Base-by-base conservation (phyloP, 2,329 filamentous ascomycete genomes). In the Colletotrichum camelliae region DNA sequence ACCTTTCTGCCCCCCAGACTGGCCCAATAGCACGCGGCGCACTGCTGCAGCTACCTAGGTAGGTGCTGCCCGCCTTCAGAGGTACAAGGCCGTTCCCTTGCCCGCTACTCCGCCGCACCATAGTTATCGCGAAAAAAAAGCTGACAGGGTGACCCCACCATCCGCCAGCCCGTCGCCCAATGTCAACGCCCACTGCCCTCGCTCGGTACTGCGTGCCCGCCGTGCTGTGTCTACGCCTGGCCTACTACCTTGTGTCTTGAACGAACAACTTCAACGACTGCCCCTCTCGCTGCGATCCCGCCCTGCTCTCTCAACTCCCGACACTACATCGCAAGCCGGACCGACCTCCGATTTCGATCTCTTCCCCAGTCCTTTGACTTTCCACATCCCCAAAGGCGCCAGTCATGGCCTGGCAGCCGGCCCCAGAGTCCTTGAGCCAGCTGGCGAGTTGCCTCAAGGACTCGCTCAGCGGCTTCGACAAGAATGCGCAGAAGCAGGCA, bases 391-490 rank as follows among this genome's bases (percentile, higher is more conserved):
- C 39, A 77, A 76, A 78, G 80, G 79, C 78, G 76, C 77, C 81
- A 82, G 86, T 82, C 84, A 98, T 98, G 96, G 92, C 93, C 86
- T 99, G 97, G 97, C 95, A 98, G 88, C 97, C 97, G 77, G 90
- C 94, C 82, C 92, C 94, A 81, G 95, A 96, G 89, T 95, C 94
- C 84, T 89, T 99, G 89, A 91, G 91, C 89, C 96, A 98, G 90
- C 92, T 99, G 79, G 94, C 95, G 80, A 91, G 93, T 82, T 98
- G 93, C 86, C 91, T 99, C 82, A 95, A 93, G 87, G 96, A 98
- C 88, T 98, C 97, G 60, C 89, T 98, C 81, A 97, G 95, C 84
- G 94, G 94, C 80, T 93, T 94, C 83, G 92, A 98, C 86, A 93
- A 93, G 83, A 89, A 86, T 81, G 93, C 93, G 69, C 96, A 97